Conservation (phyloP, 1,284 basidiomycete species). For the Ustilago lituana region DNA sequence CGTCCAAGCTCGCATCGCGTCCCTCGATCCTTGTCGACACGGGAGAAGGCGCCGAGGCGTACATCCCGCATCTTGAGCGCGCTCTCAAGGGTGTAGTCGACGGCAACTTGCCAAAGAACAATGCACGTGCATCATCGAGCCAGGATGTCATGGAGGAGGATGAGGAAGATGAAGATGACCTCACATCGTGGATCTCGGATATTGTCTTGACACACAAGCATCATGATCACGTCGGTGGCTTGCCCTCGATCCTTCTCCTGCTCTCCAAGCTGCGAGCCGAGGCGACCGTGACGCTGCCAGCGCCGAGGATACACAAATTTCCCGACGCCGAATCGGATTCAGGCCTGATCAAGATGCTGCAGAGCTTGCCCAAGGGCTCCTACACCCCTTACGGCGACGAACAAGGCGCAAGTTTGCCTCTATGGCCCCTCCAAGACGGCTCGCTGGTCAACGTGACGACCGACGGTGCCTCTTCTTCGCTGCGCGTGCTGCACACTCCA, state of each 20-base stretch:
- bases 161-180: slow-evolving; percentile 37
- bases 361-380: slow-evolving; percentile 80
- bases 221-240: slow-evolving; percentile 82
- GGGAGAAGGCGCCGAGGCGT: slow-evolving; percentile 79
- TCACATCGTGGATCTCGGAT: slow-evolving; percentile 68
- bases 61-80: slow-evolving; percentile 75
- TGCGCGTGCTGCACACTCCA: slow-evolving; percentile 80
- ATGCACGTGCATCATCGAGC: neutral
- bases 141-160: slow-evolving; percentile 24
- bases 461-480: slow-evolving; percentile 23
- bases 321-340: slow-evolving; percentile 68
- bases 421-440: slow-evolving; percentile 39
- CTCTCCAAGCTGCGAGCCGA: slow-evolving; percentile 70
- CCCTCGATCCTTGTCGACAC: slow-evolving; percentile 84
- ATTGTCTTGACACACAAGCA: slow-evolving; percentile 93
- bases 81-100: slow-evolving; percentile 69
- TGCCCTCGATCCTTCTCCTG: slow-evolving; percentile 77
- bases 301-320: slow-evolving; percentile 70
- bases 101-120: neutral
- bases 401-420: slow-evolving; percentile 13
- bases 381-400: slow-evolving; percentile 72
- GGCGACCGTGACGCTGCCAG: slow-evolving; percentile 49
- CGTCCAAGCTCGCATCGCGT: slow-evolving; percentile 70
- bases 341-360: slow-evolving; percentile 85
- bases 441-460: slow-evolving; percentile 26